Percentiles rank a stretch among this genome's conserved stretches.
These are phyloP conservation scores for Gentiana dahurica DNA, from an alignment of 257 asterid species.

Conservation along the genomic window DNA sequence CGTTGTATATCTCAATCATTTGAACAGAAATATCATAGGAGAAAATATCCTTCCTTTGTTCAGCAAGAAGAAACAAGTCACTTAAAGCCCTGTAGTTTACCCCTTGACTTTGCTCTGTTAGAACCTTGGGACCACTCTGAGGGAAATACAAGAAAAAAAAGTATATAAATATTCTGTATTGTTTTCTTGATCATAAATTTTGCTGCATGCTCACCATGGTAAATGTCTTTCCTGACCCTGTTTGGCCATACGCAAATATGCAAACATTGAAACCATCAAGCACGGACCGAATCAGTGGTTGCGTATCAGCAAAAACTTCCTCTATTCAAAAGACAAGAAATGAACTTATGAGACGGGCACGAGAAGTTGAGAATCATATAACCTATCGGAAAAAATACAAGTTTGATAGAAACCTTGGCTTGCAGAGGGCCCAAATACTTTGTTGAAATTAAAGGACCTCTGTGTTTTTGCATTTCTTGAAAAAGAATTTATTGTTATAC, in stretches of 20 bases:
- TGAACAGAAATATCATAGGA: constrained; percentile 79
- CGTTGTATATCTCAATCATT: constrained; percentile 95
- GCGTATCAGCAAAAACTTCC: constrained; percentile 87
- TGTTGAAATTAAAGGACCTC: constrained; percentile 76
- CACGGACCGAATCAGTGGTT: constrained; percentile 78
- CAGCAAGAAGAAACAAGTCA: constrained; percentile 73
- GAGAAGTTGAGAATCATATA: background rate
- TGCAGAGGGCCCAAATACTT: constrained; percentile 82
- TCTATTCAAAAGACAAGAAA: constrained; percentile 34
- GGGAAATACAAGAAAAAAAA: constrained; percentile 16
- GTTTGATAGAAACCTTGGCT: constrained; percentile 58
- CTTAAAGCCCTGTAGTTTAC: constrained; percentile 89
- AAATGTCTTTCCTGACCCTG: constrained; percentile 95
- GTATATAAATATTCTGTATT: constrained; percentile 3
- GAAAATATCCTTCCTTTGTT: constrained; percentile 72
- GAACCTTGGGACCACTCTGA: constrained; percentile 84
- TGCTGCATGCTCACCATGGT: constrained; percentile 58
- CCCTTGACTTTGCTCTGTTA: constrained; percentile 69
- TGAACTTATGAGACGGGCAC: constrained; percentile 8
- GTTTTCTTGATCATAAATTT: constrained; percentile 1
- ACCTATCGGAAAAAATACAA: background rate
- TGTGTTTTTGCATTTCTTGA: constrained; percentile 62
- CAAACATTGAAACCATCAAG: constrained; percentile 97
- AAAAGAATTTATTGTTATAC: constrained; percentile 48
- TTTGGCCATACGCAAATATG: constrained; percentile 98